Conservation (phyloP, 1,284 basidiomycete species). For the Mycosarcoma mackinlayi region DNA sequence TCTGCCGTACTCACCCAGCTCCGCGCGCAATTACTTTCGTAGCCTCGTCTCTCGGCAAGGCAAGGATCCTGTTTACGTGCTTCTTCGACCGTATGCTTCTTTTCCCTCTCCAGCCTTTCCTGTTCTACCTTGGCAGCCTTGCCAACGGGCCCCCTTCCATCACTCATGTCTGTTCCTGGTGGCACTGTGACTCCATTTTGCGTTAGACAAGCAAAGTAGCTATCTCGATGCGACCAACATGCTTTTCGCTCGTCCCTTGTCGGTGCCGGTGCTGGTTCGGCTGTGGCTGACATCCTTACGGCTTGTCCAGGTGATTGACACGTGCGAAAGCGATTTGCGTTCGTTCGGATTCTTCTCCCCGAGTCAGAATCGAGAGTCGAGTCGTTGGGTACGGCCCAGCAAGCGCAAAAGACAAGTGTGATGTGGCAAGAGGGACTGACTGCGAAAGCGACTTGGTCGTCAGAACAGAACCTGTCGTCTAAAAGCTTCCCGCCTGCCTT, state of each 20-base stretch:
- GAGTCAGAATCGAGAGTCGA: no score
- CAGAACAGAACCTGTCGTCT: no score
- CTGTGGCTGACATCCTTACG: slow-evolving; percentile 21
- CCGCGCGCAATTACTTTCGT: slow-evolving; percentile 61
- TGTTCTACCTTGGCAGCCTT: slow-evolving; percentile 52
- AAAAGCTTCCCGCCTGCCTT: no score
- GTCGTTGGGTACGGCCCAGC: no score
- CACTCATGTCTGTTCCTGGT: slow-evolving; percentile 65
- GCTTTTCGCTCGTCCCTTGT: slow-evolving; percentile 59
- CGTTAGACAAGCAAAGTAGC: slow-evolving; percentile 63
- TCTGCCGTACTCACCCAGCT: slow-evolving; percentile 63
- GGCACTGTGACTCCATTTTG: slow-evolving; percentile 55
- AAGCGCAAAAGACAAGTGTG: no score
- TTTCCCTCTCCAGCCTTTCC: slow-evolving; percentile 39
- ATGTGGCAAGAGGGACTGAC: no score
- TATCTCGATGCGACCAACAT: slow-evolving; percentile 64
- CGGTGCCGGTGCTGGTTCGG: slow-evolving; percentile 48
- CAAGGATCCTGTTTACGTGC: slow-evolving; percentile 61
- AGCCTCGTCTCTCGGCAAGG: slow-evolving; percentile 43
- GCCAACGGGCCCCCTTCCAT: slow-evolving; percentile 55
- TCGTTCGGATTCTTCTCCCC: no score
- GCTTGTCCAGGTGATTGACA: not conserved
- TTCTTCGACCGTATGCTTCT: slow-evolving; percentile 26
- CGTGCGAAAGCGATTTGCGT: no score
- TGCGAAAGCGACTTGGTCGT: no score